Evolutionary conservation across 2,329 filamentous ascomycete species (phyloP).

Genomic region (Calonectria naviculata): DNA sequence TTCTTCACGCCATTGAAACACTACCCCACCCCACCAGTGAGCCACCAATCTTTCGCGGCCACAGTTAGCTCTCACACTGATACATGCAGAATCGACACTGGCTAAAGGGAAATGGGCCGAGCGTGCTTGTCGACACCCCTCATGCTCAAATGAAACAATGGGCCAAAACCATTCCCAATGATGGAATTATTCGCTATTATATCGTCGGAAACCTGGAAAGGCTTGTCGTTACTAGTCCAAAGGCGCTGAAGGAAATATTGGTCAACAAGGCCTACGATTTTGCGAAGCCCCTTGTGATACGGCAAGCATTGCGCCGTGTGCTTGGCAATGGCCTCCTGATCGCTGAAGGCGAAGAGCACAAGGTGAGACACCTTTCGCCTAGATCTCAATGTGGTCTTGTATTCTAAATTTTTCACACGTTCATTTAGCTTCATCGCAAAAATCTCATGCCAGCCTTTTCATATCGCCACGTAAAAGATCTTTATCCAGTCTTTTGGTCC

Average conservation of each 20-base stretch:
- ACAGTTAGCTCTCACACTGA: neutral
- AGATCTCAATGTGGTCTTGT: too few relatives aligned
- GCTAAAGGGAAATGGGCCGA: neutral
- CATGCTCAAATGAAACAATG: constrained; percentile 39
- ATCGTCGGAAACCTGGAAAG: constrained; percentile 71
- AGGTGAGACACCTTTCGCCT: constrained; percentile 54
- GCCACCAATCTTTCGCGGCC: neutral
- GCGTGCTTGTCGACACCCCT: neutral
- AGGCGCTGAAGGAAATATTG: constrained; percentile 75
- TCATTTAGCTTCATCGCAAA: too few relatives aligned
- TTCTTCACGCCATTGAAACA: neutral
- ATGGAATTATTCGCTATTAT: constrained; percentile 77
- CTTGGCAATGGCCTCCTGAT: constrained; percentile 79
- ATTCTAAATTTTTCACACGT: too few relatives aligned
- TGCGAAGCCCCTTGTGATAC: constrained; percentile 67
- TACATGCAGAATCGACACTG: neutral
- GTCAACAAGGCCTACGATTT: constrained; percentile 78
- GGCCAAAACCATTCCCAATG: constrained; percentile 70
- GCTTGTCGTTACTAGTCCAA: constrained; percentile 69
- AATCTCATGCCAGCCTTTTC: constrained; percentile 84
- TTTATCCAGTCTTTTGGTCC: constrained; percentile 86
- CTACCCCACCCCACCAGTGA: neutral
- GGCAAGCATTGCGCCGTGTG: constrained; percentile 68
- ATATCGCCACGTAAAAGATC: constrained; percentile 84
- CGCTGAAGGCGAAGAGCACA: constrained; percentile 92